Evolutionary conservation across 345 rosid species (phyloP).

Genomic region (Noccaea caerulescens): DNA sequence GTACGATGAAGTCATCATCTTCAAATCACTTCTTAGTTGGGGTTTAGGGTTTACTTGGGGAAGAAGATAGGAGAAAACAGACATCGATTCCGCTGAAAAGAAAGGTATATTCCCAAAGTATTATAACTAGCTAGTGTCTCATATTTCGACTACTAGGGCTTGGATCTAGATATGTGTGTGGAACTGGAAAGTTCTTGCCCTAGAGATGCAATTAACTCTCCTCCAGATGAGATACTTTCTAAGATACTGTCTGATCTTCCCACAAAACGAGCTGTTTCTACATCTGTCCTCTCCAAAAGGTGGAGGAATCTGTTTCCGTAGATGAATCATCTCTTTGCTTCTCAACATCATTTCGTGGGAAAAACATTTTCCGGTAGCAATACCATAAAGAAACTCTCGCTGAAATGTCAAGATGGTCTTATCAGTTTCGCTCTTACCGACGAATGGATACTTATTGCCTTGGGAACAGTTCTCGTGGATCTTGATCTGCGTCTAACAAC

Average conservation of each 20-base stretch:
- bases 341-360: conserved; percentile 14
- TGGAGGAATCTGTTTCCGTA: conserved; percentile 15
- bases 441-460: background rate
- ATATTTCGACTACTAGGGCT: too few species aligned
- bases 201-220: conserved; percentile 3
- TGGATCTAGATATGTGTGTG: too few species aligned
- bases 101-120: too few species aligned
- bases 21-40: too few species aligned
- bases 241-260: conserved; percentile 14
- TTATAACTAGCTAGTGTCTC: too few species aligned
- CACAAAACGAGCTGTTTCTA: background rate
- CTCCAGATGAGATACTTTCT: conserved; percentile 6
- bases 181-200: background rate
- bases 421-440: background rate
- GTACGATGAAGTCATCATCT: too few species aligned
- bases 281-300: conserved; percentile 6
- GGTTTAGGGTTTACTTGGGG: too few species aligned
- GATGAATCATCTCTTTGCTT: conserved; percentile 1
- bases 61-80: too few species aligned
- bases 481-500: background rate
- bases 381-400: conserved; percentile 1
- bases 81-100: too few species aligned
- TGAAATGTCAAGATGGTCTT: conserved; percentile 1
- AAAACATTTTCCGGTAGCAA: background rate
- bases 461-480: conserved; percentile 3